These are phyloP conservation scores for Russula brevipes DNA, from an alignment of 768 basidiomycete species.

Conservation along the genomic window DNA sequence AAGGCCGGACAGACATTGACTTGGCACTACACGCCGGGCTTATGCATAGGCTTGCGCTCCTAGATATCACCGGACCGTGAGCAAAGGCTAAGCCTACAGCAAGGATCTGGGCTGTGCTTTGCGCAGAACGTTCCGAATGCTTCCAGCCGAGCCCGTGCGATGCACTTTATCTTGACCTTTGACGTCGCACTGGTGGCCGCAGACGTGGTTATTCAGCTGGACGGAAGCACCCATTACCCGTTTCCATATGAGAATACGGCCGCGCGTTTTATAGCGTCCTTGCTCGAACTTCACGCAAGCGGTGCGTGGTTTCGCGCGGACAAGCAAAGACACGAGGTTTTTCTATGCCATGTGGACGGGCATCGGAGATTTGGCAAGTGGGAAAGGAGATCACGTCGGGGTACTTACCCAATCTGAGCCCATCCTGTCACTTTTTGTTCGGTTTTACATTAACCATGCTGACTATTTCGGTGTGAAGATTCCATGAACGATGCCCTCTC, in stretches of 20 bases:
- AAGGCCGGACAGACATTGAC: constrained; percentile 67
- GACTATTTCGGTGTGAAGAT: constrained; percentile 12
- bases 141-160: constrained; percentile 44
- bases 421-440: neutral
- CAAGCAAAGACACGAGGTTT: constrained; percentile 45
- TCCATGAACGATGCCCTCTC: constrained; percentile 13
- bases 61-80: constrained; percentile 42
- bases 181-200: constrained; percentile 55
- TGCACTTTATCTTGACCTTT: neutral
- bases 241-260: constrained; percentile 16
- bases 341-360: constrained; percentile 21
- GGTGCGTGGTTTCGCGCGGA: constrained; percentile 67
- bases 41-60: constrained; percentile 51
- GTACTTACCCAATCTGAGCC: constrained; percentile 28
- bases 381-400: constrained; percentile 34
- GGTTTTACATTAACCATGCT: neutral
- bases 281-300: constrained; percentile 42
- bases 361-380: constrained; percentile 34
- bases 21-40: constrained; percentile 35
- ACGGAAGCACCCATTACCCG: constrained; percentile 30
- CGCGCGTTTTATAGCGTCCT: constrained; percentile 50
- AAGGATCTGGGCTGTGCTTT: constrained; percentile 23
- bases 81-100: constrained; percentile 70
- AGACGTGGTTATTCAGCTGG: constrained; percentile 57
- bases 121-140: constrained; percentile 29